These are phyloP conservation scores for Chlorella sp. DNA, from an alignment of 139 green algal genomes.

Conservation along the genomic window DNA sequence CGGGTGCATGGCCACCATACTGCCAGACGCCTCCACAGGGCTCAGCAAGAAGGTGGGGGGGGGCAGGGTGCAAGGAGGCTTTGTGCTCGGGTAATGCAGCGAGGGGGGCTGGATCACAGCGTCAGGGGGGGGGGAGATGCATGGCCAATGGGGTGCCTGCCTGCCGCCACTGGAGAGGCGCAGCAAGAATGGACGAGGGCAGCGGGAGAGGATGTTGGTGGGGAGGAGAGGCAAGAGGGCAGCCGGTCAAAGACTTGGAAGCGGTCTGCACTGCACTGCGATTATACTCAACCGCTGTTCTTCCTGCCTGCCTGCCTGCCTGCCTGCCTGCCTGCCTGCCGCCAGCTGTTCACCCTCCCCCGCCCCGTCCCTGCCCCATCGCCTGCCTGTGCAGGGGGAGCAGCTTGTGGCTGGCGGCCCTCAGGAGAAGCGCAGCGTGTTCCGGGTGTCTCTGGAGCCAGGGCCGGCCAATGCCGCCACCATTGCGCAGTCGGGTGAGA, in stretches of 20 bases:
- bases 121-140: no score
- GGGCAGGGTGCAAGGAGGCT: background rate
- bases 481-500: conserved; percentile 23
- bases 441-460: conserved; percentile 51
- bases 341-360: background rate
- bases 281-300: background rate
- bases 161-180: no score
- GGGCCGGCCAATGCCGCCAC: conserved; percentile 33
- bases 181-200: no score
- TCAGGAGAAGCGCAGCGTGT: conserved; percentile 2
- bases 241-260: no score
- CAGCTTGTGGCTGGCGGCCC: conserved; percentile 23
- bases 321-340: background rate
- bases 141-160: no score
- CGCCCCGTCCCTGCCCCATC: background rate
- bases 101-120: no score
- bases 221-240: no score
- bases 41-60: conserved; percentile 49
- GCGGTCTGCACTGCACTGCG: no score
- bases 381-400: conserved; percentile 23
- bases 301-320: background rate
- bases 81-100: no score
- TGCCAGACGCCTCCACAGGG: conserved; percentile 57
- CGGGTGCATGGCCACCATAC: conserved; percentile 78
- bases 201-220: no score